Base-by-base conservation (phyloP, 192 early-diverging fungal species). In the Coemansia sp. region DNA sequence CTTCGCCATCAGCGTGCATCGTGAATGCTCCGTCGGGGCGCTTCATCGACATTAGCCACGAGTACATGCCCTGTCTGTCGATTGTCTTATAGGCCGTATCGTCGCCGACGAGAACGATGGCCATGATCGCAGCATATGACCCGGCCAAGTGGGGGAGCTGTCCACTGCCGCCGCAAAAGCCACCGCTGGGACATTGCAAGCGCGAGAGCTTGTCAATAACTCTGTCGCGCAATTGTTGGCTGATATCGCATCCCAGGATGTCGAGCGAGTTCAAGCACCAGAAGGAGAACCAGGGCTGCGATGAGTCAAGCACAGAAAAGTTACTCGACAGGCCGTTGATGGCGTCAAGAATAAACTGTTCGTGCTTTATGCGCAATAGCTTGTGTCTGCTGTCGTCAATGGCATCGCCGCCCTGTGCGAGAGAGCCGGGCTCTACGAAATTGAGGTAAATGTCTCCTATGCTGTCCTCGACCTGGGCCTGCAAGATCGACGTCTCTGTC, bases 1-100 rank as follows among this genome's bases (percentile, higher is more conserved):
- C 87, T 79, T 99, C 97, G 6, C 95, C 96, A n/a, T 88, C 94
- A 1, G 89, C 78, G 73, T 94, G 92, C 92, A 97, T 93, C 0
- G 78, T 80, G 79, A 96, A 99, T 3, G 93, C 93, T 8, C 96
- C 95, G 78, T 97, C 92, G 0, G 88, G 75, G 31, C 89, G 89
- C 72, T 99, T 99, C 77, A 96, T 81, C 3, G 78, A 63, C 82
- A 94, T 71, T 39, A 99, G 72, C 79, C 92, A 98, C n/a, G 73
- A 62, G 64, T 92, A 89, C 69, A 95, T 79, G 6, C 64, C 79
- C 33, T 84, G 62, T 31, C 91, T 85, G 60, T 61, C 62, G 29
- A 73, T 56, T 3, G 33, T 87, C 79, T 67, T 84, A 91, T 6
- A 93, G 87, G 75, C 92, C 84, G 57, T 87, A 59, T 29, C 90